Evolutionary conservation across 2,329 filamentous ascomycete genomes (phyloP), one percentile per base, ranked within the genome.

Genomic region (Alternaria conjuncta): DNA sequence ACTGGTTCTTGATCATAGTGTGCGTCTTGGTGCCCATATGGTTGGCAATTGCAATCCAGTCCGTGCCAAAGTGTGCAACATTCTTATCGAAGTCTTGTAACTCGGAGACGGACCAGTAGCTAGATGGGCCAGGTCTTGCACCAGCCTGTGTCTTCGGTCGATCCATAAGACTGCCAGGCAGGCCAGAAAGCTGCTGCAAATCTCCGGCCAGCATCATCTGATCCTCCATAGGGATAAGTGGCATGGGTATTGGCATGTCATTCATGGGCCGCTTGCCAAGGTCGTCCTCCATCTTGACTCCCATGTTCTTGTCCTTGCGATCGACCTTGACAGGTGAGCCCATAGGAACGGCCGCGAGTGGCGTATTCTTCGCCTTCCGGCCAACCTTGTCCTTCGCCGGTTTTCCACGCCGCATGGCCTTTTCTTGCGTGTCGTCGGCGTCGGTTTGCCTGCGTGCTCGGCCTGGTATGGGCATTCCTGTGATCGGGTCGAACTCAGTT

Each of bases 31-130:
- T 93, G 54, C 90, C 90, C 90, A 96, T 94, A 71, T 93, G 89
- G 55, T 85, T 85, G 44, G 92, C 90, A 79, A 95, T 95, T 5
- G 87, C 87, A 53, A 83, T 83, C 88, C 92, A 96, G 76, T 96
- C 92, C 15, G 90, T 93, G 61, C 92, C 92, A 81, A 93, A 95
- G 58, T 92, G 87, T 55, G 85, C 86, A 50, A 96, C 84, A 61
- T 93, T 85, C 60, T 85, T 86, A 36, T 90, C 89, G 78, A 96
- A 96, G 73, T 94, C 92, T 50, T 86, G 90, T 58, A 90, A 86
- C 80, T 96, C 92, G 1, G 90, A 91, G 21, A 95, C 92, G 72
- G 92, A 95, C 92, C 92, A 96, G 78, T 96, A 96, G 78, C 92
- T 95, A 1, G 91, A 93, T 13, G 90, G 88, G 68, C 90, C 89